phyloP scores from a whole-genome alignment of 2,329 filamentous ascomycete genomes.

The Colletotrichum lupini region DNA sequence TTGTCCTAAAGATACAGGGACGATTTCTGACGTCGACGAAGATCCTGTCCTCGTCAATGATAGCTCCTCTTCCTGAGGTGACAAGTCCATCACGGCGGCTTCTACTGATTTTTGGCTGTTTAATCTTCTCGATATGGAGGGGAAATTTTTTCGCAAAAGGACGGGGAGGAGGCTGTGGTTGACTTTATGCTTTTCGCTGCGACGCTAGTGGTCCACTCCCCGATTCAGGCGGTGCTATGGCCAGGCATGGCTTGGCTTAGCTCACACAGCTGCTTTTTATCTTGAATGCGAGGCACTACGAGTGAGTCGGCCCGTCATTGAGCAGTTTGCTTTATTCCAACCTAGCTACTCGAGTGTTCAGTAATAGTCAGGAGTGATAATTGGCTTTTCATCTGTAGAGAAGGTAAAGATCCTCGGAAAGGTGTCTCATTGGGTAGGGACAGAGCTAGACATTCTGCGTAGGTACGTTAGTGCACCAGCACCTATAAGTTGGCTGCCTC shows the following conservation, averaged over 20 bases:
- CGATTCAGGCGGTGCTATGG: not conserved
- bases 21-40: not conserved
- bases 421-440: not conserved
- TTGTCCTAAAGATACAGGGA: not conserved
- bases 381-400: not conserved
- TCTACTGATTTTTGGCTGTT: not conserved
- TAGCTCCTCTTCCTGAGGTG: not conserved
- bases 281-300: not conserved
- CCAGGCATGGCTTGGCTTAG: not conserved
- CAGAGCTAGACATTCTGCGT: not conserved
- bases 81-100: not conserved
- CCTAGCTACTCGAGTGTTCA: not conserved
- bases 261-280: not conserved
- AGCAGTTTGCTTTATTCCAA: not conserved
- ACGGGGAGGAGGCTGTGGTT: not conserved
- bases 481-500: not conserved
- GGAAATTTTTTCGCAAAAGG: not conserved
- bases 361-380: not conserved
- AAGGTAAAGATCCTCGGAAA: not conserved
- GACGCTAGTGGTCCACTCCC: not conserved
- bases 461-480: not conserved
- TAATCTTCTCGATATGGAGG: not conserved
- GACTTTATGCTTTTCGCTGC: not conserved
- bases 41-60: not conserved
- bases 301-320: not conserved